Conservation (phyloP, 2,329 filamentous ascomycete genomes). For the Penicillium sp. region DNA sequence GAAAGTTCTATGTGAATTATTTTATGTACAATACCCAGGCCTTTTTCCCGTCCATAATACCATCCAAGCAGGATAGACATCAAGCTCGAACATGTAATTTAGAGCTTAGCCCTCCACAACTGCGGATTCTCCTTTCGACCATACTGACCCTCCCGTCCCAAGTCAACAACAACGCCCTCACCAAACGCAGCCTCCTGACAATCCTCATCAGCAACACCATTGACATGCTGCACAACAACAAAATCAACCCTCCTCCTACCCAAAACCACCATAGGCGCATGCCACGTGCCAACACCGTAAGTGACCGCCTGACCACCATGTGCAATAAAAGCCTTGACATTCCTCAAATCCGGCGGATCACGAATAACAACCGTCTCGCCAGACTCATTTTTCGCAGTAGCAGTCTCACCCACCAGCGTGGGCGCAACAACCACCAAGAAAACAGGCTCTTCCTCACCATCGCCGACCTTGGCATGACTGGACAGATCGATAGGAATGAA, state of each 20-base stretch:
- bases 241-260: constrained; percentile 71
- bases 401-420: constrained; percentile 50
- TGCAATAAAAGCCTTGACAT: constrained; percentile 72
- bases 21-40: background rate
- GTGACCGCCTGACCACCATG: constrained; percentile 77
- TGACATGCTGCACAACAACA: constrained; percentile 82
- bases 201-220: constrained; percentile 75
- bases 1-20: background rate
- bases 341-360: constrained; percentile 63
- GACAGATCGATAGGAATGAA: constrained; percentile 70
- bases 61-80: background rate
- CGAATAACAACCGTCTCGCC: constrained; percentile 33
- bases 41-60: background rate
- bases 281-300: constrained; percentile 88
- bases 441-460: constrained; percentile 27
- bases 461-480: constrained; percentile 20
- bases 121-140: constrained; percentile 14
- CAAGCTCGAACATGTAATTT: background rate
- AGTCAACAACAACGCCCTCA: constrained; percentile 35
- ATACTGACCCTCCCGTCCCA: constrained; percentile 21
- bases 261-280: constrained; percentile 90
- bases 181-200: constrained; percentile 68
- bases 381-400: constrained; percentile 29
- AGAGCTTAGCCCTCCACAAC: constrained; percentile 20
- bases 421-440: constrained; percentile 91